Percentiles rank a stretch among this genome's conserved stretches.
Conservation (phyloP, 148 eudicot species). For the Arctostaphylos glauca region DNA sequence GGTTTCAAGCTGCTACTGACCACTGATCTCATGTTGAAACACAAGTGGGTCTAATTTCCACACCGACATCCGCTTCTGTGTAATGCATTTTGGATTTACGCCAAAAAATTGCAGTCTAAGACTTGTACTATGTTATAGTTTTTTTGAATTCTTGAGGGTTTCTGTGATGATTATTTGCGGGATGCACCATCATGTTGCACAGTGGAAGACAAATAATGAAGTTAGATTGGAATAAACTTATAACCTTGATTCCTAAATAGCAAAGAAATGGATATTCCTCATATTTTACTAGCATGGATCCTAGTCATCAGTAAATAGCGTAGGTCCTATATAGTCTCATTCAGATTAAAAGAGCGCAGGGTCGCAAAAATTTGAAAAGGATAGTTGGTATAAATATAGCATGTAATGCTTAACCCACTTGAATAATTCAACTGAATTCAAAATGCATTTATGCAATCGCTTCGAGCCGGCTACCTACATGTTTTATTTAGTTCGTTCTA, state of each 20-base stretch:
- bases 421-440: neutral
- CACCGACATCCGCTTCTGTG: neutral
- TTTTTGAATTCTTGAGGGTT: neutral
- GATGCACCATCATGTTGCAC: neutral
- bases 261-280: neutral
- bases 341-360: neutral
- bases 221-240: neutral
- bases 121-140: neutral
- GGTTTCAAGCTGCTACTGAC: conserved; percentile 61
- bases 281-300: neutral
- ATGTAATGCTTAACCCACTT: neutral
- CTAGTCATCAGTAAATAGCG: neutral
- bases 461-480: neutral
- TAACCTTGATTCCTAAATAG: neutral
- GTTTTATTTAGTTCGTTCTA: neutral
- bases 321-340: neutral
- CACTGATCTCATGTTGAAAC: conserved; percentile 45
- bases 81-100: neutral
- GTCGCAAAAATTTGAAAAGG: neutral
- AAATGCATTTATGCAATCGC: neutral
- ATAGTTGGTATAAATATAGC: neutral
- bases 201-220: neutral
- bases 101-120: neutral
- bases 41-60: conserved; percentile 47
- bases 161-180: neutral